Evolutionary conservation across 2,329 filamentous ascomycete genomes (phyloP).

Genomic region (Dryadomyces sulphureus): DNA sequence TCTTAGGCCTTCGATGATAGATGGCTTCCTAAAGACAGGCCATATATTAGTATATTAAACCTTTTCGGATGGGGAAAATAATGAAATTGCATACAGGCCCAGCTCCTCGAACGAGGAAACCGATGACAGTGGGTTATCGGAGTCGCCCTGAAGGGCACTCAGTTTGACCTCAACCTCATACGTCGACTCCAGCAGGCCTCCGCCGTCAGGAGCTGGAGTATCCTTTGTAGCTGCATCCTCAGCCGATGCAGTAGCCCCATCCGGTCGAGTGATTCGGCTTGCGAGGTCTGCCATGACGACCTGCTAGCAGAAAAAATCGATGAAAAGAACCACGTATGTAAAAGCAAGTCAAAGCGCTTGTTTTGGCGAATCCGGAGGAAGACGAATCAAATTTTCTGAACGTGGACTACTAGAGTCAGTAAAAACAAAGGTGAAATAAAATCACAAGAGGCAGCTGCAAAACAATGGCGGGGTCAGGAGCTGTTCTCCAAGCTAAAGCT

Average conservation of each 20-base stretch:
- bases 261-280: conserved; percentile 34
- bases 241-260: conserved; percentile 12
- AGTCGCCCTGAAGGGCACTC: conserved; percentile 74
- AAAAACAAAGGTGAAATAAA: background rate
- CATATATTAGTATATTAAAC: conserved; percentile 7
- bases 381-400: no score
- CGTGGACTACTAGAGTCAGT: background rate
- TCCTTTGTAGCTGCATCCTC: conserved; percentile 13
- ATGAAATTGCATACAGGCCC: conserved; percentile 50
- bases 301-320: background rate
- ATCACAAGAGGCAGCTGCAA: background rate
- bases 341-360: background rate
- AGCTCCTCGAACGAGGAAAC: conserved; percentile 73
- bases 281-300: conserved; percentile 24
- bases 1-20: conserved; percentile 63
- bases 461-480: background rate
- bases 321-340: no score
- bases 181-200: conserved; percentile 51
- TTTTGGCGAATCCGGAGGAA: background rate
- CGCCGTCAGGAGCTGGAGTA: conserved; percentile 16
- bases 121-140: conserved; percentile 77
- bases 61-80: background rate
- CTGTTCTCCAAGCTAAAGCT: background rate
- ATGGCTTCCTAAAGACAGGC: conserved; percentile 25
- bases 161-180: conserved; percentile 89